Evolutionary conservation across 2,329 filamentous ascomycete genomes (phyloP).

Genomic region (Gliomastix tumulicola): DNA sequence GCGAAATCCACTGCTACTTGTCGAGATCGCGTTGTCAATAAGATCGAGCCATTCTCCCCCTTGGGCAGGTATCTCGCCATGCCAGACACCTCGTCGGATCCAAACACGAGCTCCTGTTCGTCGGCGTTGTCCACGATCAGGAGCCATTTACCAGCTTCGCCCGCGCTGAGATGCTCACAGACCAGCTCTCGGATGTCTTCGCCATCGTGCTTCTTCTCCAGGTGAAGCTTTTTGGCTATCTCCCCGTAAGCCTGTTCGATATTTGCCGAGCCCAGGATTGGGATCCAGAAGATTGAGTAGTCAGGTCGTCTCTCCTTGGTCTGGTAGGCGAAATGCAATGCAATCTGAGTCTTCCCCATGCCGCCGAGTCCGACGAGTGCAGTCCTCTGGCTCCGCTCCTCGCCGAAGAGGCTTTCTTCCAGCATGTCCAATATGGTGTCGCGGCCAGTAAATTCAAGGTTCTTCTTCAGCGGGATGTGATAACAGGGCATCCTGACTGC

Average conservation of each 20-base stretch:
- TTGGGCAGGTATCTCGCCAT: neutral
- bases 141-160: neutral
- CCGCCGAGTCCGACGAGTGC: constrained; percentile 26
- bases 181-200: neutral
- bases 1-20: neutral
- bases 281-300: constrained; percentile 31
- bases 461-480: too few relatives aligned
- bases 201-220: neutral
- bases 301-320: constrained; percentile 17
- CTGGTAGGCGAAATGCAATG: constrained; percentile 26
- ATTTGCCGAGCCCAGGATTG: constrained; percentile 19
- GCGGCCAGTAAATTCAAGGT: too few relatives aligned
- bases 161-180: neutral
- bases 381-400: too few relatives aligned
- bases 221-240: neutral
- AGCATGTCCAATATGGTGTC: too few relatives aligned
- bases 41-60: neutral
- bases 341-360: constrained; percentile 28
- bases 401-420: too few relatives aligned
- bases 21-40: neutral
- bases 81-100: neutral
- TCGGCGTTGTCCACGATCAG: neutral
- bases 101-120: neutral
- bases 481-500: too few relatives aligned
- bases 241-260: constrained; percentile 15